phyloP scores from a whole-genome alignment of 768 basidiomycete species.

The Termitomyces sp. region DNA sequence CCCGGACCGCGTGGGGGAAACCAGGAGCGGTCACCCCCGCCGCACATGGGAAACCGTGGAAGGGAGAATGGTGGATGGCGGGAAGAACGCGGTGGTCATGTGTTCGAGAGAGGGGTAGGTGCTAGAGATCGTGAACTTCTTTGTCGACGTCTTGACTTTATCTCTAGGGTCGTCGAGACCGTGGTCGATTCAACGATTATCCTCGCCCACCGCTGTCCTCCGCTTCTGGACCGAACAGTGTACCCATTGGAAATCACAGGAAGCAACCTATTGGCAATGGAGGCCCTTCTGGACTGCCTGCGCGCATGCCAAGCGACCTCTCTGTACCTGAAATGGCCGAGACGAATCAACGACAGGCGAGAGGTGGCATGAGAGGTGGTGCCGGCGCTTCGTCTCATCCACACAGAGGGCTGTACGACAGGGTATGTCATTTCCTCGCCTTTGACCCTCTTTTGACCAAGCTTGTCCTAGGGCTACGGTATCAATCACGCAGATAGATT shows the following conservation, averaged over 20 bases:
- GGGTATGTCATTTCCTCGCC: slow-evolving; percentile 11
- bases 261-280: slow-evolving; percentile 3
- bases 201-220: slow-evolving; percentile 14
- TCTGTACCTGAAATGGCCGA: neutral
- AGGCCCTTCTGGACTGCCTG: slow-evolving; percentile 5
- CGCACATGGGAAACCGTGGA: slow-evolving; percentile 8
- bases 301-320: slow-evolving; percentile 1
- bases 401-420: slow-evolving; percentile 20
- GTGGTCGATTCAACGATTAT: slow-evolving; percentile 18
- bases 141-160: neutral
- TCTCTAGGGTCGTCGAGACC: slow-evolving; percentile 19
- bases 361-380: slow-evolving; percentile 11
- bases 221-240: slow-evolving; percentile 29
- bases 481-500: slow-evolving; percentile 10
- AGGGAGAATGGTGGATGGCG: slow-evolving; percentile 6
- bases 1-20: neutral
- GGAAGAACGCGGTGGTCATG: slow-evolving; percentile 7
- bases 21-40: slow-evolving; percentile 17
- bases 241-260: slow-evolving; percentile 30
- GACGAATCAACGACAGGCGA: neutral
- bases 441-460: neutral
- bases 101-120: slow-evolving; percentile 9
- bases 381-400: slow-evolving; percentile 4
- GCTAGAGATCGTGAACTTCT: neutral
- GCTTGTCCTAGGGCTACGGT: slow-evolving; percentile 6